phyloP scores from a whole-genome alignment of 805 yeast genomes.

The Barnettozyma vustinii region DNA sequence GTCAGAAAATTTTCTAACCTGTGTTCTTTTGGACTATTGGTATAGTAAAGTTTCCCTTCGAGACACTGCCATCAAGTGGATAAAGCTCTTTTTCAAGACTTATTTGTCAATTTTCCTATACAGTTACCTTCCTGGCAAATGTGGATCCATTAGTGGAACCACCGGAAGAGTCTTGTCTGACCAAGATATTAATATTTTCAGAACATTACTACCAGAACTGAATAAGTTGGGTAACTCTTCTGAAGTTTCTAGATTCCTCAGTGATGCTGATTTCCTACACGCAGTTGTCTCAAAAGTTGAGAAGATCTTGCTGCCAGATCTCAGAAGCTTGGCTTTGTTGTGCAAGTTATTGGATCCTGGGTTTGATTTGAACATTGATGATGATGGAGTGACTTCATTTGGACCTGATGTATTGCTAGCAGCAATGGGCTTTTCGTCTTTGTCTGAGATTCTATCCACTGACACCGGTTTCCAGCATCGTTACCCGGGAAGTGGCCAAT shows the following conservation, averaged over 20 bases:
- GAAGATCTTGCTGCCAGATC: slow-evolving; percentile 12
- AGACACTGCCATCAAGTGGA: slow-evolving; percentile 1
- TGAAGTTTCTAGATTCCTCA: background rate
- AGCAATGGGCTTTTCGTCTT: slow-evolving; percentile 8
- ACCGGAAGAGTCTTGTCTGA: background rate
- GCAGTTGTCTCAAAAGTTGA: slow-evolving; percentile 2
- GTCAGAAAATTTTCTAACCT: background rate
- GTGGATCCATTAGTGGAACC: background rate
- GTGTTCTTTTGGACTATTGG: slow-evolving; percentile 1
- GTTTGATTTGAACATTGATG: slow-evolving; percentile 8
- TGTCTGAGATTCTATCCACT: slow-evolving; percentile 1
- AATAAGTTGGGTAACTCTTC: background rate
- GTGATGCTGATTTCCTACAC: background rate
- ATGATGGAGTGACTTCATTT: slow-evolving; percentile 1
- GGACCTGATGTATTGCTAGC: slow-evolving; percentile 11
- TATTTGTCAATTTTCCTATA: background rate
- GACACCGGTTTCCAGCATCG: background rate
- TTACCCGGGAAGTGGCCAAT: no score
- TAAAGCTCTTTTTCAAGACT: background rate
- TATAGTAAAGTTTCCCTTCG: background rate
- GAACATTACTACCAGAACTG: background rate
- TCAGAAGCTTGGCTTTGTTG: slow-evolving; percentile 20
- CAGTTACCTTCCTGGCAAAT: background rate
- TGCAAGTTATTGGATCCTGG: slow-evolving; percentile 17
- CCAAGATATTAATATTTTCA: background rate